Evolutionary conservation across 2,329 filamentous ascomycete genomes (phyloP).

Genomic region (Pezizomycotina sp.): DNA sequence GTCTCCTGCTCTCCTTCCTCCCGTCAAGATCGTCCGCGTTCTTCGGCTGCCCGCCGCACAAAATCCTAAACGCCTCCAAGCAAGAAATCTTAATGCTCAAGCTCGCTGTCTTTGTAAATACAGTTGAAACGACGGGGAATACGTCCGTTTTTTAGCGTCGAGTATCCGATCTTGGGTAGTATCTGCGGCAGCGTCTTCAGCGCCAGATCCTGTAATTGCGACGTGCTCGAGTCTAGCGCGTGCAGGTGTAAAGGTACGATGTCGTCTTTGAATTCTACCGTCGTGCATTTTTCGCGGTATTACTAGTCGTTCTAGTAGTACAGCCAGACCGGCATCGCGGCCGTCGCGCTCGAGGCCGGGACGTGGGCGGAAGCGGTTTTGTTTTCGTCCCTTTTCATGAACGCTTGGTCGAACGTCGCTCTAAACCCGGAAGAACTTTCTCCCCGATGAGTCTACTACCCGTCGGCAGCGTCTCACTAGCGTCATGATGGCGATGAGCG

Average conservation of each 20-base stretch:
- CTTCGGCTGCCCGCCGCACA: conserved; percentile 60
- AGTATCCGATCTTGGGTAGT: conserved; percentile 85
- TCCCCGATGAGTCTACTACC: conserved; percentile 68
- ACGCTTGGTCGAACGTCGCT: conserved; percentile 47
- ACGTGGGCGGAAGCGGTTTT: conserved; percentile 12
- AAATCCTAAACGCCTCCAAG: conserved; percentile 71
- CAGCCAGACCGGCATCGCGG: conserved; percentile 79
- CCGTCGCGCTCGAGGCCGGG: conserved; percentile 33
- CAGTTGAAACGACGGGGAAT: conserved; percentile 76
- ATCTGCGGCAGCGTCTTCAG: conserved; percentile 61
- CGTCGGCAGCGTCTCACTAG: conserved; percentile 64
- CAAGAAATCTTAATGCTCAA: conserved; percentile 88
- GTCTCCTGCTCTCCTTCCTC: conserved; percentile 43
- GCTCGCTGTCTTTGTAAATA: conserved; percentile 86
- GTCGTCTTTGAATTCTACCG: conserved; percentile 91
- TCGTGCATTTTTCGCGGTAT: conserved; percentile 64
- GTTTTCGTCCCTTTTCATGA: conserved; percentile 11
- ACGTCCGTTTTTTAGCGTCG: conserved; percentile 88
- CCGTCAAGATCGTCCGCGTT: conserved; percentile 26
- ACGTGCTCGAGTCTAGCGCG: conserved; percentile 75
- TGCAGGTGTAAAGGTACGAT: conserved; percentile 72
- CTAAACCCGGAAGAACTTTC: conserved; percentile 68
- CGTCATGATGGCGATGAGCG: conserved; percentile 82
- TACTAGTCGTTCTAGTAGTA: conserved; percentile 68
- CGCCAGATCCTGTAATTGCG: conserved; percentile 72